Evolutionary conservation across 306 rosid species (phyloP), one percentile per base, ranked within the genome.

Genomic region (Coriaria nepalensis): DNA sequence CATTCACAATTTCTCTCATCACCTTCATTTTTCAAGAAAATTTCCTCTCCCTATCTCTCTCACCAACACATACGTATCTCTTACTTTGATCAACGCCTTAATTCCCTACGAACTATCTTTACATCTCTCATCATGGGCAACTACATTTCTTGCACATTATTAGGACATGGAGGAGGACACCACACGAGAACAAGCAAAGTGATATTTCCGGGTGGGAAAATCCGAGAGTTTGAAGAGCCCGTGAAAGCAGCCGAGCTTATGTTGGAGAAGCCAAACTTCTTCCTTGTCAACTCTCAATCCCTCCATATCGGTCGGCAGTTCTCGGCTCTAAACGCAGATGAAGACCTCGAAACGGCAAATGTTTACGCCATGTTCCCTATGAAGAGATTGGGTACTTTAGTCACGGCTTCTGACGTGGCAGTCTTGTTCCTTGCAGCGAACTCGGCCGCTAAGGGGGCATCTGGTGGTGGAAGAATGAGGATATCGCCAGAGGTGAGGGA

Each of bases 231-330:
- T 35, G 46, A 56, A 11, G 63, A 45, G 10, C 56, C 75, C 1
- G 7, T 72, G 2, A 73, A 71, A 44, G 94, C 94, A 6, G 94
- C 87, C 0, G 93, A 87, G 75, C 74, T 87, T 4, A 87, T 87
- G 96, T 70, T 87, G 2, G 96, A 82, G 67, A 73, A 45, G 53
- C 92, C 96, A 6, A 82, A 66, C 40, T 82, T 73, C 78, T 82
- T 83, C 67, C 57, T 72, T 5, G 85, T 73, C 0, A 71, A 80
- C 78, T 50, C 80, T 0, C 40, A 33, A 0, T 70, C 80, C n/a
- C 62, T 87, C n/a, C 67, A 46, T 0, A 49, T 71, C 2, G 94
- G 94, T 6, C 37, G 64, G 33, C 66, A 87, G 46, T 78, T 87
- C 33, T 57, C 78, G 3, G 78, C 94, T 0, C 84, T 82, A 15